These are phyloP conservation scores for Dalbergia cochinchinensis DNA, from an alignment of 306 rosid species.

Conservation along the genomic window DNA sequence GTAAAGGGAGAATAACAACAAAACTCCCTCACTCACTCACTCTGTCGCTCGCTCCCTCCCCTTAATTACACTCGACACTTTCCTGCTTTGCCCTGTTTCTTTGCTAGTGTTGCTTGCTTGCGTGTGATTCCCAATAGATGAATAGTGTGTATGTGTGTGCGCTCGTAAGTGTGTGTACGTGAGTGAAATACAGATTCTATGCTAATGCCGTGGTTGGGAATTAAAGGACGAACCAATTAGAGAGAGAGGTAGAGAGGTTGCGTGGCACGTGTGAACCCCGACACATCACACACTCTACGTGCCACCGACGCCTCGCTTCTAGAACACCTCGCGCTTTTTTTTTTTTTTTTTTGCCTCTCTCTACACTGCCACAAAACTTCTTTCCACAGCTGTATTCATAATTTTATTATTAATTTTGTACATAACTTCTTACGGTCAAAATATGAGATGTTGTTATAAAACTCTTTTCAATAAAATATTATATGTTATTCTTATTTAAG, in stretches of 20 bases:
- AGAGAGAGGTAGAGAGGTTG: constrained; percentile 22
- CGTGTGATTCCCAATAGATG: too few relatives aligned
- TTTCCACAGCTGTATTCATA: too few relatives aligned
- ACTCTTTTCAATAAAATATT: too few relatives aligned
- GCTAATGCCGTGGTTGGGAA: constrained; percentile 35
- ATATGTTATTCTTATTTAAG: too few relatives aligned
- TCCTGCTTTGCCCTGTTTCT: too few relatives aligned
- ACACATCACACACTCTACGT: constrained; percentile 58
- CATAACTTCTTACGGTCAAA: too few relatives aligned
- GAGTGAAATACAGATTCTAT: background rate
- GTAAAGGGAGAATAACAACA: constrained; percentile 43
- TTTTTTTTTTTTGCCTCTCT: too few relatives aligned
- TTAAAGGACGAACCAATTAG: constrained; percentile 49
- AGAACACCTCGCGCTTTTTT: too few relatives aligned
- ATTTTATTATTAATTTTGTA: too few relatives aligned
- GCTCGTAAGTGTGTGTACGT: constrained; percentile 41
- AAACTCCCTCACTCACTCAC: constrained; percentile 20
- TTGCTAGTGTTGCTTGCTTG: too few relatives aligned
- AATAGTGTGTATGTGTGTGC: constrained; percentile 49
- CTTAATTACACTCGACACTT: too few relatives aligned
- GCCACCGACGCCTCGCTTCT: constrained; percentile 69
- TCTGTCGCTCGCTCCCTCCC: background rate
- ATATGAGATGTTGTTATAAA: too few relatives aligned
- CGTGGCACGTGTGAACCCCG: constrained; percentile 55
- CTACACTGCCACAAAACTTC: background rate